Base-by-base conservation (phyloP, 345 rosid genomes). In the Acer saccharum region DNA sequence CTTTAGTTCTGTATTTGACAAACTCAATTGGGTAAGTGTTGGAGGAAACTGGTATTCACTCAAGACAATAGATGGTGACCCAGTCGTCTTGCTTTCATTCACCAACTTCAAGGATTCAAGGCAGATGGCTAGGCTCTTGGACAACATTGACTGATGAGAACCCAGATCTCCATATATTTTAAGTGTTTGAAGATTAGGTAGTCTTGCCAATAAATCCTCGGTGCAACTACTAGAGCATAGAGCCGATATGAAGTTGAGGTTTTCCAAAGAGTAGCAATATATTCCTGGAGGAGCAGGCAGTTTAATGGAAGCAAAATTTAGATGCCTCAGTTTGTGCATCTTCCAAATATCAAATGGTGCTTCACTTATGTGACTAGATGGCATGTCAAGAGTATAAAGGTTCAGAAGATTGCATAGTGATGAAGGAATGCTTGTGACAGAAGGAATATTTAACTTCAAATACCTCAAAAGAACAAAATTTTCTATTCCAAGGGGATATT, bases 361-460 rank as follows among this genome's bases (percentile, higher is more conserved):
- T 25, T 64, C 35, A 64, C 14, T 10, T 27, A 71, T 32, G 48
- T 32, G 20, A 44, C 27, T 54, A 17, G 3, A 52, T 6, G 64
- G 48, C 74, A 71, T 29, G 60, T 29, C 74, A 3, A 55, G 48
- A 10, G 48, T 71, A n/a, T 27, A 54, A 4, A 71, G 74, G 39
- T 41, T 57, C 16, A n/a, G 35, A 20, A 58, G 76, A n/a, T 58
- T 58, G 35, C 68, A 57, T 35, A 72, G 3, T 58, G 39, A 39
- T 72, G 76, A 20, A 12, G 65, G 76, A 58, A 72, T 43, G 52
- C 35, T 58, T 58, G 27, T 58, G 66, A 72, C 32, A 4, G 76
- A 72, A 55, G 75, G 50, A 10, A 55, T 55, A 57, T 57, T 72
- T 48, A 72, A 57, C 52, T 18, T 57, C 32, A 72, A 57, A 35